Conservation (phyloP, 345 rosid species). For the Citrus maxima region DNA sequence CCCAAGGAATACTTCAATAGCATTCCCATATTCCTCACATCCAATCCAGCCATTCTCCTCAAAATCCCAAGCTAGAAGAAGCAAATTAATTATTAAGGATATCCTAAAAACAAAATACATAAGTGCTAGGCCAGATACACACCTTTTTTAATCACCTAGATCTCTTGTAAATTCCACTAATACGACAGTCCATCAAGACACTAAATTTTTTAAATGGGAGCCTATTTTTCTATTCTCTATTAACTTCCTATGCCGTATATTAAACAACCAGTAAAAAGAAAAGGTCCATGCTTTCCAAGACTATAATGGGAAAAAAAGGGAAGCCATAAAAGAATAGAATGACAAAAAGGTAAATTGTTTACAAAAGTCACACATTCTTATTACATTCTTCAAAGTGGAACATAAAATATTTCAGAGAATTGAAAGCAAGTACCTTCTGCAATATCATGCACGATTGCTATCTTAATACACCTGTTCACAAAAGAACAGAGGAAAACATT, state of each 20-base stretch:
- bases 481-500: conserved; percentile 13
- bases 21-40: background rate
- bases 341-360: background rate
- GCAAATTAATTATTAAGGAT: background rate
- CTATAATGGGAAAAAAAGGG: background rate
- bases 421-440: conserved; percentile 74
- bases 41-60: background rate
- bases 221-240: background rate
- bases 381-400: background rate
- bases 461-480: conserved; percentile 81
- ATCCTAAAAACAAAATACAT: background rate
- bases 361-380: background rate
- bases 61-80: background rate
- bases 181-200: background rate
- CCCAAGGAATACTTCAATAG: background rate
- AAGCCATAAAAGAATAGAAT: background rate
- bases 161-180: background rate
- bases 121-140: background rate
- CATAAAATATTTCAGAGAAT: background rate
- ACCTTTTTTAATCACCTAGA: background rate
- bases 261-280: background rate
- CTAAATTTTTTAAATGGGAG: background rate
- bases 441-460: conserved; percentile 95
- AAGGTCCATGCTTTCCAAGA: background rate
- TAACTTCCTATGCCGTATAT: background rate